A percentile compares a stretch with the other conserved stretches of the same genome.
Evolutionary conservation across 768 basidiomycete species (phyloP).

Genomic region (Tephrocybe sp.): DNA sequence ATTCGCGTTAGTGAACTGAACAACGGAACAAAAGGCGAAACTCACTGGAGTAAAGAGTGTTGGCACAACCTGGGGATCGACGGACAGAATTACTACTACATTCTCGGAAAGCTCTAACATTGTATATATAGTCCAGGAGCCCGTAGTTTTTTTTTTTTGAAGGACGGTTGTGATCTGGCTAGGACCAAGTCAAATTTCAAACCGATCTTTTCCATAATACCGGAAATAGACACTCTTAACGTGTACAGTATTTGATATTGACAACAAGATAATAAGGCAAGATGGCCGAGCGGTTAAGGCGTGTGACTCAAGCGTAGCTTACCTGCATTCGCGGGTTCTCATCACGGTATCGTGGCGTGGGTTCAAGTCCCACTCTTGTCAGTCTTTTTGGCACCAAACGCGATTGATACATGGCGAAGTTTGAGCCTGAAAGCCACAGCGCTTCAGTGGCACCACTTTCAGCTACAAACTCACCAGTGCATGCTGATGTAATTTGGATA

Average conservation of each 20-base stretch:
- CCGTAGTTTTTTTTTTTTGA: background rate
- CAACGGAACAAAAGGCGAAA: background rate
- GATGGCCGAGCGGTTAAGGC: conserved; percentile 51
- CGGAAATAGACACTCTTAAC: too few species aligned
- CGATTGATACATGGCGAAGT: too few species aligned
- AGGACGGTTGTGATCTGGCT: background rate
- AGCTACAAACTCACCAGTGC: too few species aligned
- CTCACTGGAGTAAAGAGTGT: background rate
- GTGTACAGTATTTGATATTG: too few species aligned
- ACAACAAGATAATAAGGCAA: too few species aligned
- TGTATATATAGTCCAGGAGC: background rate
- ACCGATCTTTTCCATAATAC: too few species aligned
- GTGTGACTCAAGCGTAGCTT: conserved; percentile 47
- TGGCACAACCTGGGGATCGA: background rate
- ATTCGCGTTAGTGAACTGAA: background rate
- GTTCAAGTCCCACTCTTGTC: conserved; percentile 23
- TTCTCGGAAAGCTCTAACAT: background rate
- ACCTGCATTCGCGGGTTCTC: conserved; percentile 21
- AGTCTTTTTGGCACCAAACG: conserved; percentile 4
- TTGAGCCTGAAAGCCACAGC: too few species aligned
- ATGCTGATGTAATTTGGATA: too few species aligned
- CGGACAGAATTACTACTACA: background rate
- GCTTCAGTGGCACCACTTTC: too few species aligned
- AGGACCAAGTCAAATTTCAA: too few species aligned
- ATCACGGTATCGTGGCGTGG: conserved; percentile 18